Conservation (phyloP, 1,284 basidiomycete genomes). For the Inonotus hispidus region DNA sequence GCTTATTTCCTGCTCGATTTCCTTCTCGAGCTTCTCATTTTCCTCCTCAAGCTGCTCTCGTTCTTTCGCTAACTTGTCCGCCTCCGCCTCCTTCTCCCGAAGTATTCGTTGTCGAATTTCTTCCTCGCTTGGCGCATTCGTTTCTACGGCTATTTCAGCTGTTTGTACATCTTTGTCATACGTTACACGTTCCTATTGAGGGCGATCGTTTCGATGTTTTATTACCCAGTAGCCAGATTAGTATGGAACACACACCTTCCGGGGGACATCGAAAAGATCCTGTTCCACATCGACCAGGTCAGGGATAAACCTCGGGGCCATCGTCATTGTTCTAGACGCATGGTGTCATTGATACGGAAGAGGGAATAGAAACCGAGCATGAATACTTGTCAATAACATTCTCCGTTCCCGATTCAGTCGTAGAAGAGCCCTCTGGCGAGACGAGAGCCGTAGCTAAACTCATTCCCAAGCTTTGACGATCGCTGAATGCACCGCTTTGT, state of each 20-base stretch:
- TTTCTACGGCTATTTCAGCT: slow-evolving; percentile 49
- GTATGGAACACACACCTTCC: slow-evolving; percentile 49
- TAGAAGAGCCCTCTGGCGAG: slow-evolving; percentile 40
- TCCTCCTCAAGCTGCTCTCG: slow-evolving; percentile 73
- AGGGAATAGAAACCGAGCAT: background rate
- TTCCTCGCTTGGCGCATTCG: slow-evolving; percentile 53
- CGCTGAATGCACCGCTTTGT: slow-evolving; percentile 57
- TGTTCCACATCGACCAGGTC: slow-evolving; percentile 83
- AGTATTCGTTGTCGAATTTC: slow-evolving; percentile 69
- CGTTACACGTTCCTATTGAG: slow-evolving; percentile 70
- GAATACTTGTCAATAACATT: slow-evolving; percentile 61
- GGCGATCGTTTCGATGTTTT: slow-evolving; percentile 9
- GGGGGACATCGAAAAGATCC: slow-evolving; percentile 86
- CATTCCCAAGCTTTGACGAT: slow-evolving; percentile 41
- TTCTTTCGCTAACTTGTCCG: slow-evolving; percentile 65
- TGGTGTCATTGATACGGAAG: background rate
- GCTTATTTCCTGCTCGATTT: slow-evolving; percentile 79
- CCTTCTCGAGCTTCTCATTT: slow-evolving; percentile 69
- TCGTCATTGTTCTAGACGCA: slow-evolving; percentile 26
- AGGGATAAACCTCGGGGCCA: slow-evolving; percentile 60
- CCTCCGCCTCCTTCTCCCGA: slow-evolving; percentile 60
- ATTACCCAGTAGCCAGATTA: background rate
- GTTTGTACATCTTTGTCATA: slow-evolving; percentile 97
- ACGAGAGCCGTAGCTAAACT: slow-evolving; percentile 42
- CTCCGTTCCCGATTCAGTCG: slow-evolving; percentile 42